Conservation (phyloP, 345 rosid species). For the Geranium brycei region DNA sequence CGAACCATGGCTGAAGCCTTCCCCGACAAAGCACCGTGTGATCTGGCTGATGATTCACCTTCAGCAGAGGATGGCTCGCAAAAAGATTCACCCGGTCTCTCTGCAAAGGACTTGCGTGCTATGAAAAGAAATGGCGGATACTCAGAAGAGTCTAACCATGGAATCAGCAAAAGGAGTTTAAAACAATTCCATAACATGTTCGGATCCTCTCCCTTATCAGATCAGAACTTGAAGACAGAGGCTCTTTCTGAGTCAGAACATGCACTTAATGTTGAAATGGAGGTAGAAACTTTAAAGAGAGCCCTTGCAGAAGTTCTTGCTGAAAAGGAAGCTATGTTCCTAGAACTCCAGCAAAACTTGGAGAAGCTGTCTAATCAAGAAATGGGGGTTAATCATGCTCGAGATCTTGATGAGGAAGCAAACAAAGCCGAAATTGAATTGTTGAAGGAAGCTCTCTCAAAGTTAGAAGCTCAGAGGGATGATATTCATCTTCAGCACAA, state of each 20-base stretch:
- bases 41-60: constrained; percentile 15
- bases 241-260: constrained; percentile 24
- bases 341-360: constrained; percentile 48
- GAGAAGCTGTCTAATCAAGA: constrained; percentile 54
- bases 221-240: constrained; percentile 25
- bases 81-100: too few relatives aligned
- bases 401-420: constrained; percentile 57
- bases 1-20: constrained; percentile 23
- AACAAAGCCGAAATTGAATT: constrained; percentile 60
- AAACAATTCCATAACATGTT: too few relatives aligned
- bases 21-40: constrained; percentile 21
- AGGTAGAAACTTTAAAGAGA: constrained; percentile 44
- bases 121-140: too few relatives aligned
- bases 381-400: constrained; percentile 49
- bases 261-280: constrained; percentile 41
- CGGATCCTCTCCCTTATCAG: constrained; percentile 23
- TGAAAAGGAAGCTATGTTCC: constrained; percentile 56
- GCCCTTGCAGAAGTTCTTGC: constrained; percentile 52
- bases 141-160: constrained; percentile 21
- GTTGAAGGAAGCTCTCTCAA: constrained; percentile 50
- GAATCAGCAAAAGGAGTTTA: constrained; percentile 11
- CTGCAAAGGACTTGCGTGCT: too few relatives aligned
- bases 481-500: constrained; percentile 50
- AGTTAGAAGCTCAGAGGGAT: constrained; percentile 62
- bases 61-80: background rate